phyloP scores from a whole-genome alignment of 2,329 filamentous ascomycete genomes.

The Epichloe coenophiala region DNA sequence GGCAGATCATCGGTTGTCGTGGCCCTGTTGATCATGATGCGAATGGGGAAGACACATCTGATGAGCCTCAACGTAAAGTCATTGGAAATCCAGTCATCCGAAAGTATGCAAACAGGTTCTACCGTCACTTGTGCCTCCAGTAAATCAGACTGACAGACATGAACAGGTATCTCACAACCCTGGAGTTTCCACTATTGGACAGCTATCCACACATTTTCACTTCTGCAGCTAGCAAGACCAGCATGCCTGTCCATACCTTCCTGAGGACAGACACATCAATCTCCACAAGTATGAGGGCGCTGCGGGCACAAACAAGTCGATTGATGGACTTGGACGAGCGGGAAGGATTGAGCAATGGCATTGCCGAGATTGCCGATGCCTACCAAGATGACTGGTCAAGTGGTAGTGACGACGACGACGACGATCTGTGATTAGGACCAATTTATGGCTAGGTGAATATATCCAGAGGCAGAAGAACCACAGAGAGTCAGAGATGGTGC shows the following conservation, averaged over 20 bases:
- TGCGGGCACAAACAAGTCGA: slow-evolving; percentile 51
- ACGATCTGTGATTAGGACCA: slow-evolving; percentile 25
- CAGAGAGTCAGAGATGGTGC: not conserved
- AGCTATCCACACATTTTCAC: slow-evolving; percentile 71
- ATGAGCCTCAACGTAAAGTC: slow-evolving; percentile 9
- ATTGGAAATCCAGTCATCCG: slow-evolving; percentile 16
- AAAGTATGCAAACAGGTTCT: slow-evolving; percentile 10
- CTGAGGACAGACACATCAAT: slow-evolving; percentile 66
- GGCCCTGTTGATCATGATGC: slow-evolving; percentile 5
- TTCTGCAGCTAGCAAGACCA: slow-evolving; percentile 20
- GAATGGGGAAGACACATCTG: slow-evolving; percentile 2
- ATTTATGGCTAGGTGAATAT: not conserved
- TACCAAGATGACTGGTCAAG: slow-evolving; percentile 83
- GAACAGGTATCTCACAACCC: slow-evolving; percentile 4
- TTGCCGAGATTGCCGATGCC: slow-evolving; percentile 72
- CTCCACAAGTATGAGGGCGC: slow-evolving; percentile 49
- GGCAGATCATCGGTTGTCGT: slow-evolving; percentile 14
- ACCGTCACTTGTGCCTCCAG: not conserved
- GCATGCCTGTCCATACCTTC: slow-evolving; percentile 35
- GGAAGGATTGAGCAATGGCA: slow-evolving; percentile 66
- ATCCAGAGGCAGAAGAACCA: not conserved
- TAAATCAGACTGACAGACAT: not conserved
- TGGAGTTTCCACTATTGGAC: slow-evolving; percentile 50
- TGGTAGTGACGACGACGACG: slow-evolving; percentile 58
- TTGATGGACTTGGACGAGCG: slow-evolving; percentile 63